Percentiles rank a stretch among this genome's conserved stretches.
Conservation (phyloP, 208 protist genomes). For the Leptomonas pyrrhocoris region DNA sequence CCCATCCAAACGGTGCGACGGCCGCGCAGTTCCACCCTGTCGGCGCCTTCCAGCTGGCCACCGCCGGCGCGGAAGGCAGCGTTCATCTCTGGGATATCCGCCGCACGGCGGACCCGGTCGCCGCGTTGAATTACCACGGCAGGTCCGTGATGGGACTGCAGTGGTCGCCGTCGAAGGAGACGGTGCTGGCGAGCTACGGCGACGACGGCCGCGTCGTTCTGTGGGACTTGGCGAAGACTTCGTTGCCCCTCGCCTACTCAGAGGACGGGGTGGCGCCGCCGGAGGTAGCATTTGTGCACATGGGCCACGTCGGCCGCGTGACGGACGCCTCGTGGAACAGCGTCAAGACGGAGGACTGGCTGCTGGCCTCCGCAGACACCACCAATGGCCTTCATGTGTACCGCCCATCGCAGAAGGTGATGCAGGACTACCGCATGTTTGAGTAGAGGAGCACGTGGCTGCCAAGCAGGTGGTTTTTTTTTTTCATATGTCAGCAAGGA, state of each 20-base stretch:
- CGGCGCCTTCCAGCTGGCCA: constrained; percentile 60
- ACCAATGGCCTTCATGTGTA: constrained; percentile 97
- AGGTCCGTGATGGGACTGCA: constrained; percentile 46
- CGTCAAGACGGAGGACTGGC: constrained; percentile 89
- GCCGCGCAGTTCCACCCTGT: constrained; percentile 60
- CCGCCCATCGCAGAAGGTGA: constrained; percentile 33
- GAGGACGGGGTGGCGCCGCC: constrained; percentile 53
- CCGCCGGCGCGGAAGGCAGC: constrained; percentile 37
- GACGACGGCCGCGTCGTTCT: constrained; percentile 62
- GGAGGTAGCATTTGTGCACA: constrained; percentile 95
- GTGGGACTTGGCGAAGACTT: constrained; percentile 57
- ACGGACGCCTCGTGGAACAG: constrained; percentile 93
- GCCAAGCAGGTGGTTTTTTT: neutral
- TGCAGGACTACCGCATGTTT: constrained; percentile 46
- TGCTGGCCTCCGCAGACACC: constrained; percentile 93
- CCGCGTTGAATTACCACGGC: constrained; percentile 49
- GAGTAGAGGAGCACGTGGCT: neutral
- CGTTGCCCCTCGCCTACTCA: constrained; percentile 42
- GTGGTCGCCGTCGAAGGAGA: constrained; percentile 62
- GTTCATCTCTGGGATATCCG: constrained; percentile 66
- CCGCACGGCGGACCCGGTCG: constrained; percentile 27
- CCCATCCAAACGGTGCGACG: constrained; percentile 45
- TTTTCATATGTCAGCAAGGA: neutral
- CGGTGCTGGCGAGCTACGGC: constrained; percentile 44
- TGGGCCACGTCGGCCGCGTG: constrained; percentile 95